Evolutionary conservation across 306 rosid genomes (phyloP).

Genomic region (Malus domestica): DNA sequence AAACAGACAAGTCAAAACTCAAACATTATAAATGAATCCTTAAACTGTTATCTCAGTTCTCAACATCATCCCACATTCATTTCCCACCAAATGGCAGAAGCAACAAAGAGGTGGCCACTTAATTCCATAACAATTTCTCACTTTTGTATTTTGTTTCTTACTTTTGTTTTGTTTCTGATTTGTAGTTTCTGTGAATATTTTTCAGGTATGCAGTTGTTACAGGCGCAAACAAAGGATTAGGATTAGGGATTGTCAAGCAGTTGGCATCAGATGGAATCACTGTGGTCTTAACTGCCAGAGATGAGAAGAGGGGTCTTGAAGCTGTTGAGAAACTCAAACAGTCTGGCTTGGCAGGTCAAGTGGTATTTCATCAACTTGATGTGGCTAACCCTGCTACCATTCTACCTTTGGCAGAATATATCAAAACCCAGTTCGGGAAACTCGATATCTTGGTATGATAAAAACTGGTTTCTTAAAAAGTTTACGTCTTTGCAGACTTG

Average conservation of each 20-base stretch:
- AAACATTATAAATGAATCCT: no score
- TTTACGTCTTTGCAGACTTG: not conserved
- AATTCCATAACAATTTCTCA: no score
- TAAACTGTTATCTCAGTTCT: no score
- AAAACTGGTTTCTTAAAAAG: not conserved
- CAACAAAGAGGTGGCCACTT: no score
- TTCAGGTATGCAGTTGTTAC: not conserved
- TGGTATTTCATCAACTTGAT: slow-evolving; percentile 31
- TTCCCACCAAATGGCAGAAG: no score
- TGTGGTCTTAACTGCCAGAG: not conserved
- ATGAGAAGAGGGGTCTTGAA: slow-evolving; percentile 14
- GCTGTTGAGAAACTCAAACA: slow-evolving; percentile 15
- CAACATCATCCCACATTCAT: no score
- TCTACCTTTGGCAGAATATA: slow-evolving; percentile 7
- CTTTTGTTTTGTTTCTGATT: no score
- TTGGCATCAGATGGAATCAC: not conserved
- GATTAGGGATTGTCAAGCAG: not conserved
- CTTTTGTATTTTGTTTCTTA: no score
- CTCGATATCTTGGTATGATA: slow-evolving; percentile 28
- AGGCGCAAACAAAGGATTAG: not conserved
- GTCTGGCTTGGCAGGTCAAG: not conserved
- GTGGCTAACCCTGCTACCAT: slow-evolving; percentile 13
- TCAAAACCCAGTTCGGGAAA: slow-evolving; percentile 16
- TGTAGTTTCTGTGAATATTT: not conserved
- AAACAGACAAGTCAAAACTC: no score